phyloP scores from a whole-genome alignment of 78 protist genomes.

The Paratrimastix pyriformis region DNA sequence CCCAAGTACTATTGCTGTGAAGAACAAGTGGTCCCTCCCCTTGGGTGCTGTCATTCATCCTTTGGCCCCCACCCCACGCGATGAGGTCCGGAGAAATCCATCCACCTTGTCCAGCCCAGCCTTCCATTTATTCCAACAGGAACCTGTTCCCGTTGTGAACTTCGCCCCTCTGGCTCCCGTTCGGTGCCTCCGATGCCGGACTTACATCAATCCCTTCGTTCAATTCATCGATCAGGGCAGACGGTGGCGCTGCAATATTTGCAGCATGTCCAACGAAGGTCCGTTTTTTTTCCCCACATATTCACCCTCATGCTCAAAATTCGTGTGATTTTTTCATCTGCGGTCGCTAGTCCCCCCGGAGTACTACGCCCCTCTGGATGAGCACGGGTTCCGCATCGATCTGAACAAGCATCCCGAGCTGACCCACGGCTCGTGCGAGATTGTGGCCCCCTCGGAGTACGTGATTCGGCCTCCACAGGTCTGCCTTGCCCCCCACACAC shows the following conservation, averaged over 20 bases:
- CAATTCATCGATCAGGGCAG: constrained; percentile 53
- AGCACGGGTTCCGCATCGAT: constrained; percentile 47
- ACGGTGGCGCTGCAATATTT: constrained; percentile 42
- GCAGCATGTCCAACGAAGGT: constrained; percentile 12
- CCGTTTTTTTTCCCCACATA: background rate
- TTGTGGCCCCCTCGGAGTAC: constrained; percentile 52
- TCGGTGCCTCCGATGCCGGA: constrained; percentile 60
- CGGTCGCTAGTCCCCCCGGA: constrained; percentile 18
- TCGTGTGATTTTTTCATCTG: background rate
- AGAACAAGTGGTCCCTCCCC: constrained; percentile 8
- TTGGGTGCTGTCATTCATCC: constrained; percentile 27
- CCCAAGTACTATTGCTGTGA: background rate
- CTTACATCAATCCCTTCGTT: constrained; percentile 56
- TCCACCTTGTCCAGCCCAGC: background rate
- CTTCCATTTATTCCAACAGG: background rate
- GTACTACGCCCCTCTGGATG: constrained; percentile 52
- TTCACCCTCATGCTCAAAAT: background rate
- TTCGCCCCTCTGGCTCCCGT: constrained; percentile 15
- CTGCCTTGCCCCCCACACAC: too few relatives aligned
- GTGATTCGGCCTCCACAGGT: too few relatives aligned
- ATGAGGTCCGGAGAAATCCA: background rate
- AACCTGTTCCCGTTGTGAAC: constrained; percentile 8
- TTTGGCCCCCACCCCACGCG: background rate
- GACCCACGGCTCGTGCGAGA: constrained; percentile 42
- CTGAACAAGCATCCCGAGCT: constrained; percentile 49